Conservation (phyloP, 2,329 filamentous ascomycete species). For the Cladosporium sphaerospermum region DNA sequence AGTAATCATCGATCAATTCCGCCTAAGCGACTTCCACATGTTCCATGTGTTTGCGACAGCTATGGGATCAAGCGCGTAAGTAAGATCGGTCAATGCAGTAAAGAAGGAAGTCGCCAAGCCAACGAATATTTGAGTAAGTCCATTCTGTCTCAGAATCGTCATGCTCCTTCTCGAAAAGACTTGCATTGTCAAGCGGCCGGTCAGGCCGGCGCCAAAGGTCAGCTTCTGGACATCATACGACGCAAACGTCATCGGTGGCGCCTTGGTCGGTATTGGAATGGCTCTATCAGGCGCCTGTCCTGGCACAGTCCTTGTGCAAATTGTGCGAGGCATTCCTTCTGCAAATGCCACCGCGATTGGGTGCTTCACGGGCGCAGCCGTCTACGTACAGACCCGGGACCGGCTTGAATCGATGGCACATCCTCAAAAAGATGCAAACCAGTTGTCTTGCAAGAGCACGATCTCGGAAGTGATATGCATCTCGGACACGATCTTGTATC, state of each 20-base stretch:
- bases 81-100: constrained; percentile 11
- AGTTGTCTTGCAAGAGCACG: background rate
- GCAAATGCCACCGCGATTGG: constrained; percentile 35
- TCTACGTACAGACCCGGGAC: background rate
- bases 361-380: constrained; percentile 46
- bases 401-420: background rate
- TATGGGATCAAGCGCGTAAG: constrained; percentile 56
- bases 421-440: background rate
- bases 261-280: constrained; percentile 60
- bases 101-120: background rate
- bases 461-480: background rate
- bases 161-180: constrained; percentile 26
- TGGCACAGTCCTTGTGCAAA: constrained; percentile 57
- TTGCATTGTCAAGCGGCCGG: constrained; percentile 22
- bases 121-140: background rate
- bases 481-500: background rate
- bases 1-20: constrained; percentile 56
- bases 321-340: constrained; percentile 47
- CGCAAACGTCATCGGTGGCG: constrained; percentile 59
- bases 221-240: constrained; percentile 52
- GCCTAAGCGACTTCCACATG: constrained; percentile 59
- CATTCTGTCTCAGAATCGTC: constrained; percentile 33
- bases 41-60: constrained; percentile 58
- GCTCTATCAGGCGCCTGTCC: constrained; percentile 59
- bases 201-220: constrained; percentile 48